Conservation (phyloP, 805 yeast species). For the Candida tallmaniae region DNA sequence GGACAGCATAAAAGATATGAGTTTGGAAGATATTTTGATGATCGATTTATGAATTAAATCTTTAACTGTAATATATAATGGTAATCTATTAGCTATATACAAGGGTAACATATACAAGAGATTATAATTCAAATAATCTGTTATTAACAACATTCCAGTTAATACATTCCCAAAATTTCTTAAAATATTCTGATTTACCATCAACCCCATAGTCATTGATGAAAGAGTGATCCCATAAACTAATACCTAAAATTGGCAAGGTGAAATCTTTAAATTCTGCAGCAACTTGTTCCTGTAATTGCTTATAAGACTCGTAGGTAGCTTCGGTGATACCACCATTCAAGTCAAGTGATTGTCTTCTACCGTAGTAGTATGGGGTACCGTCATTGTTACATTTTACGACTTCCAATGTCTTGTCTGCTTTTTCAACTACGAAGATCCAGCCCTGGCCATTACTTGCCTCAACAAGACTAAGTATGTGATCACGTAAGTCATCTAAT, state of each 20-base stretch:
- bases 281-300: background rate
- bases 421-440: conserved; percentile 65
- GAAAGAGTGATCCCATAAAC: conserved; percentile 89
- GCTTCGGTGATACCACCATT: conserved; percentile 63
- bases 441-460: conserved; percentile 65
- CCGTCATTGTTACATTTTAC: conserved; percentile 67
- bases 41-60: conserved; percentile 13
- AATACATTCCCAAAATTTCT: conserved; percentile 69
- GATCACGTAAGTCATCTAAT: conserved; percentile 48
- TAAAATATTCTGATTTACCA: conserved; percentile 69
- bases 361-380: conserved; percentile 66
- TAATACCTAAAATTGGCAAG: conserved; percentile 72
- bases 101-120: background rate
- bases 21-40: conserved; percentile 17
- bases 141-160: conserved; percentile 76
- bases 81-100: conserved; percentile 1
- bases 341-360: conserved; percentile 70
- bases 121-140: conserved; percentile 39
- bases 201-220: conserved; percentile 75
- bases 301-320: conserved; percentile 42
- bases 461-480: conserved; percentile 48
- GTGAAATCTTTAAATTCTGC: conserved; percentile 51
- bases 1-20: conserved; percentile 12
- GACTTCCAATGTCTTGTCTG: conserved; percentile 53
- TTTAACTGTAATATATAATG: conserved; percentile 4